Conservation (phyloP, 352 stramenopile species). For the Pythium coloratum region DNA sequence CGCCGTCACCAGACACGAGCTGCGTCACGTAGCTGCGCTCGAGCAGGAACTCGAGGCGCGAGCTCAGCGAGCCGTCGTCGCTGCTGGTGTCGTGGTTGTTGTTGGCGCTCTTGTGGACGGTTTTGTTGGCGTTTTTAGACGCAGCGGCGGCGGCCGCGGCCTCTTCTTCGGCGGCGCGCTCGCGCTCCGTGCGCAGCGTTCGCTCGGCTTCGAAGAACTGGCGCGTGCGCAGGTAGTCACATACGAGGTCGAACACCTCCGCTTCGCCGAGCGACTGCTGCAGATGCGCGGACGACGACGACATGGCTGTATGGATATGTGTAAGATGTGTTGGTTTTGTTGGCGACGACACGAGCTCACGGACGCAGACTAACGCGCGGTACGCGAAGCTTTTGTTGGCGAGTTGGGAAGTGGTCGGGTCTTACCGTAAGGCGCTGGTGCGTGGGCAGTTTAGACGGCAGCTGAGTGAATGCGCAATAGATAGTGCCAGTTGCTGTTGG, state of each 20-base stretch:
- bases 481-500: neutral
- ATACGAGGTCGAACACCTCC: constrained; percentile 88
- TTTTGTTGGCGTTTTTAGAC: constrained; percentile 6
- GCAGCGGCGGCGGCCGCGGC: neutral
- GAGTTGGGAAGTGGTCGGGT: constrained; percentile 7
- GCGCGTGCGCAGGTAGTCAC: constrained; percentile 84
- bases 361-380: neutral
- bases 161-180: constrained; percentile 34
- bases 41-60: constrained; percentile 75
- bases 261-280: constrained; percentile 82
- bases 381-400: constrained; percentile 1
- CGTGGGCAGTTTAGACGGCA: neutral
- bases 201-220: constrained; percentile 86
- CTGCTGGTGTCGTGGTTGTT: constrained; percentile 29
- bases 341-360: constrained; percentile 1
- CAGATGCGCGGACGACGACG: constrained; percentile 57
- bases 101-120: constrained; percentile 28
- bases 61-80: constrained; percentile 39
- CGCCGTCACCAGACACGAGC: constrained; percentile 66
- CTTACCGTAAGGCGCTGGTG: neutral
- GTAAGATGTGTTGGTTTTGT: neutral
- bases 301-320: constrained; percentile 6
- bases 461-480: constrained; percentile 26
- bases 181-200: constrained; percentile 69
- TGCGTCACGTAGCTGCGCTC: constrained; percentile 86